Percentiles rank a stretch among this genome's conserved stretches.
Conservation (phyloP, 164 flowering plant genomes). For the Chimonanthus salicifolius region DNA sequence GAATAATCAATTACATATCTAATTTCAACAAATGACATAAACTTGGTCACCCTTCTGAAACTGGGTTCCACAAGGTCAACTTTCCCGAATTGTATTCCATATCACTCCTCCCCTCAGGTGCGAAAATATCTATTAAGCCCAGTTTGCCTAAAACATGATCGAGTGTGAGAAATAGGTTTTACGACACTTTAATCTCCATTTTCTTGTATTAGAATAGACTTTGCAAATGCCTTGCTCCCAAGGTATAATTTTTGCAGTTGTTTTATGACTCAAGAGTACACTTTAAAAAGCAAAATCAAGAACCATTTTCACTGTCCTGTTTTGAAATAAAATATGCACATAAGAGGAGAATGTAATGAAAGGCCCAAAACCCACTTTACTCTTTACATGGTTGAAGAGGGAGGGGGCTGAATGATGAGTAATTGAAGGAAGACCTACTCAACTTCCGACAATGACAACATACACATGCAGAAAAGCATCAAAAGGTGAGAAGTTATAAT, state of each 20-base stretch:
- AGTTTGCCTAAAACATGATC: no score
- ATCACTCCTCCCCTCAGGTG: no score
- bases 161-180: no score
- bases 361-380: not conserved
- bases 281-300: not conserved
- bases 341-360: not conserved
- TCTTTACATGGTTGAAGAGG: not conserved
- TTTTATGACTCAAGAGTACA: not conserved
- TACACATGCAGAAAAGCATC: not conserved
- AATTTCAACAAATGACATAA: no score
- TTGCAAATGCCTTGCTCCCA: not conserved
- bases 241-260: not conserved
- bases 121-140: no score
- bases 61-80: no score
- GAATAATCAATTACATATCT: no score
- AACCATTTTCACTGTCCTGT: not conserved
- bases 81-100: no score
- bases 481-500: not conserved
- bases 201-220: no score
- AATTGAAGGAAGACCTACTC: not conserved
- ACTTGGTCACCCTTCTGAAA: no score
- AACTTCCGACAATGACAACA: not conserved
- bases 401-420: not conserved
- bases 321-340: not conserved
- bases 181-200: no score